Base-by-base conservation (phyloP, 352 stramenopile species). In the Phytophthora colocasiae region DNA sequence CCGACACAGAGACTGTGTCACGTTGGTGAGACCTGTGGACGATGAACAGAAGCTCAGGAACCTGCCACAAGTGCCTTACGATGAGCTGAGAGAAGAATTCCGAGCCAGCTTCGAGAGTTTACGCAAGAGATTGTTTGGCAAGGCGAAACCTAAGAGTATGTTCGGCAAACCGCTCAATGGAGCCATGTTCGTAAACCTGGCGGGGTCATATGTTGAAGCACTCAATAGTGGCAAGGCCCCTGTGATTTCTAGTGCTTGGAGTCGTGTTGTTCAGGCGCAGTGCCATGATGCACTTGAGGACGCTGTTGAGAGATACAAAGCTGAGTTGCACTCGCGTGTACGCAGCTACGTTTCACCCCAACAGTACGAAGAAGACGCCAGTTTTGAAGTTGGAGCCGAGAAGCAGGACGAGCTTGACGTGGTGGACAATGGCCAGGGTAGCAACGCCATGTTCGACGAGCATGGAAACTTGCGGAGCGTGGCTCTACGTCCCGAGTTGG, bases 201-300 rank as follows among this genome's bases (percentile, higher is more conserved):
- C 90, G 15, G 38, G 75, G 12, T 87, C 83, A 31, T 97, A 97
- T 63, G 81, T 96, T 1, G 85, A 93, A 39, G 90, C 90, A 19
- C 69, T 97, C 7, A 97, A 97, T 68, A 95, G 85, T 45, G 89
- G 88, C 66, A 91, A 92, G 48, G 81, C 83, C 8, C 90, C 90
- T 0, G 87, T 95, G 40, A 97, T 97, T 58, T 94, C 87, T 6
- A 97, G 81, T 56, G 91, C 91, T 1, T 97, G 91, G 88, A 93
- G 85, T 49, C 87, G 88, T 38, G 90, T 98, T 2, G 86, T 96
- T 26, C 87, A 97, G 66, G 75, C 78, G 4, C 87, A 95, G 56
- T 96, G 86, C 63, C 73, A 92, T 44, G 87, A 96, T 56, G 90
- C 88, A 11, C 75, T 95, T 7, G 73, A 90, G 31, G 81, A 90